Evolutionary conservation across 768 basidiomycete genomes (phyloP).

Genomic region (Kwoniella newhampshirensis): DNA sequence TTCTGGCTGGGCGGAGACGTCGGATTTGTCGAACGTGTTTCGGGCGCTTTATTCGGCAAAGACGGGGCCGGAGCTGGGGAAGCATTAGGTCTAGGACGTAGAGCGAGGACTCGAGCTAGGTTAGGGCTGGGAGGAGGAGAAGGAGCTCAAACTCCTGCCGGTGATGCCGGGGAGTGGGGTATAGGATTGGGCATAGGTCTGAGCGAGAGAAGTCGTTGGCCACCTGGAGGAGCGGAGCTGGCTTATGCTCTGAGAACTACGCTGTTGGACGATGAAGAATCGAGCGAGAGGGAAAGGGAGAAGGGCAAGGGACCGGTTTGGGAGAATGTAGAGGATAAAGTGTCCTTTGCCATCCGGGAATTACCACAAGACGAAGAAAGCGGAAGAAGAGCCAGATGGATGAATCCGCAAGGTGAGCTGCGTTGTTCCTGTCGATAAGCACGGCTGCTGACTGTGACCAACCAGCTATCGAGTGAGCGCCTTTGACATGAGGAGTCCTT

Average conservation of each 20-base stretch:
- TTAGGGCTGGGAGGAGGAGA: conserved; percentile 58
- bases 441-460: neutral
- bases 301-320: conserved; percentile 33
- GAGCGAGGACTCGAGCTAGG: conserved; percentile 46
- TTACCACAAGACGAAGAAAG: conserved; percentile 58
- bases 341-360: conserved; percentile 82
- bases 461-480: conserved; percentile 54
- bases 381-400: conserved; percentile 70
- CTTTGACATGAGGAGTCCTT: neutral
- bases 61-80: conserved; percentile 59
- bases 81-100: conserved; percentile 39
- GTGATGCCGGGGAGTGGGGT: conserved; percentile 57
- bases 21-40: conserved; percentile 67
- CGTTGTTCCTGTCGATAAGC: neutral
- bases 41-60: conserved; percentile 68
- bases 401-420: conserved; percentile 73
- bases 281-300: conserved; percentile 4
- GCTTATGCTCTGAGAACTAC: conserved; percentile 80
- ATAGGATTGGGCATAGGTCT: conserved; percentile 72
- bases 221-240: conserved; percentile 79
- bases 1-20: conserved; percentile 51
- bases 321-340: conserved; percentile 52
- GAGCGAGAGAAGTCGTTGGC: conserved; percentile 76
- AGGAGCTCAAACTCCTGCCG: neutral
- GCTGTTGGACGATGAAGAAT: conserved; percentile 74